These are phyloP conservation scores for Bolboschoenus planiculmis DNA, from an alignment of 176 grass and related monocot genomes.

Conservation along the genomic window DNA sequence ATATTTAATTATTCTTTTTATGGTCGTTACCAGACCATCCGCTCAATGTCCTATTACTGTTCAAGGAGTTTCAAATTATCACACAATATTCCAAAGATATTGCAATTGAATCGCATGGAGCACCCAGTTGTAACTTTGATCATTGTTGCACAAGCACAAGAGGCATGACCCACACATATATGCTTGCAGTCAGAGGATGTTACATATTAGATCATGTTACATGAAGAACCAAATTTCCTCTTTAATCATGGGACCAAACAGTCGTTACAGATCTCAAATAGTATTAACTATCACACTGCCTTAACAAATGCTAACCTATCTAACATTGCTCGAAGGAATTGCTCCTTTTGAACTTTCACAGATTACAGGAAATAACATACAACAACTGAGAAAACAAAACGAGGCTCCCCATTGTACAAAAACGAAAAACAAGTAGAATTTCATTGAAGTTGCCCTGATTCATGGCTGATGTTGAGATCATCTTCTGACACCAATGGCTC, in stretches of 20 bases:
- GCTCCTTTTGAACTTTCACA: background rate
- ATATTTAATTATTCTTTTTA: too few relatives aligned
- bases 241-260: background rate
- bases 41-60: too few relatives aligned
- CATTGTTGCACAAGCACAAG: too few relatives aligned
- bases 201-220: background rate
- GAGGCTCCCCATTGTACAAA: background rate
- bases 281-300: slow-evolving; percentile 23
- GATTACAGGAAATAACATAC: background rate
- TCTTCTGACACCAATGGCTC: background rate
- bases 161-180: too few relatives aligned
- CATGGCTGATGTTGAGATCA: background rate
- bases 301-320: slow-evolving; percentile 19
- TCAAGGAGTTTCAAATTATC: too few relatives aligned
- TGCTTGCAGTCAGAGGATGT: background rate
- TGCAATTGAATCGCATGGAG: too few relatives aligned
- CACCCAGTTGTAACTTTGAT: too few relatives aligned
- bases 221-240: slow-evolving; percentile 7
- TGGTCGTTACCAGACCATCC: too few relatives aligned
- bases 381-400: background rate
- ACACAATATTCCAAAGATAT: too few relatives aligned
- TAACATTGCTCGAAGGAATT: background rate
- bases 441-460: background rate
- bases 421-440: background rate
- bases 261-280: background rate